Evolutionary conservation across 768 basidiomycete genomes (phyloP).

Genomic region (Rhizopogon roseolus): DNA sequence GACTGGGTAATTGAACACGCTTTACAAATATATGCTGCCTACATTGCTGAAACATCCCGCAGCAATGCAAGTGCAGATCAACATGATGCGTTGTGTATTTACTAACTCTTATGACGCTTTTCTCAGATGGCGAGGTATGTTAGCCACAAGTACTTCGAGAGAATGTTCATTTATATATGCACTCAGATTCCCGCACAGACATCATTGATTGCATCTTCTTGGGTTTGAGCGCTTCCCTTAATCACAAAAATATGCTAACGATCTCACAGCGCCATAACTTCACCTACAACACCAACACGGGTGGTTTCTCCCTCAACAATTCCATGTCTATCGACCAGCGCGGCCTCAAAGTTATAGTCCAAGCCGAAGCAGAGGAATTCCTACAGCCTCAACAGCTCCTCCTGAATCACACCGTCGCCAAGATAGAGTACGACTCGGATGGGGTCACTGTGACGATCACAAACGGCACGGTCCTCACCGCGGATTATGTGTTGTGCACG

Average conservation of each 20-base stretch:
- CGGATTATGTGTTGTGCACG: slow-evolving; percentile 59
- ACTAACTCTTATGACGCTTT: no score
- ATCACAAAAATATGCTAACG: no score
- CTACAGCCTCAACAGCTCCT: slow-evolving; percentile 41
- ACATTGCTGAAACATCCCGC: no score
- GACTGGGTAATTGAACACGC: slow-evolving; percentile 20
- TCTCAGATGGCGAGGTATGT: no score
- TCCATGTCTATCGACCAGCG: slow-evolving; percentile 52
- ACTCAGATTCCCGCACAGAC: no score
- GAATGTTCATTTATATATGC: no score
- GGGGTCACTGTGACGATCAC: slow-evolving; percentile 44
- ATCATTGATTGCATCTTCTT: slow-evolving; percentile 45
- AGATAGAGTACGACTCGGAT: slow-evolving; percentile 38
- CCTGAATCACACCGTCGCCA: slow-evolving; percentile 46
- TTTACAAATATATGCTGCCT: no score
- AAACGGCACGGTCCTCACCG: slow-evolving; percentile 38
- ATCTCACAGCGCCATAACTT: slow-evolving; percentile 53
- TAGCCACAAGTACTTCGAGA: no score
- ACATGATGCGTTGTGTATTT: no score
- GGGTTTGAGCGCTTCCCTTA: slow-evolving; percentile 31
- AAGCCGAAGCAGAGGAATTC: slow-evolving; percentile 53
- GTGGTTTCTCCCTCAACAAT: slow-evolving; percentile 56
- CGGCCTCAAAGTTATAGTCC: slow-evolving; percentile 58
- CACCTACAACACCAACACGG: slow-evolving; percentile 44
- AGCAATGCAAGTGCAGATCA: no score